These are phyloP conservation scores for Tricholoma sp. DNA, from an alignment of 768 basidiomycete genomes.

Conservation along the genomic window DNA sequence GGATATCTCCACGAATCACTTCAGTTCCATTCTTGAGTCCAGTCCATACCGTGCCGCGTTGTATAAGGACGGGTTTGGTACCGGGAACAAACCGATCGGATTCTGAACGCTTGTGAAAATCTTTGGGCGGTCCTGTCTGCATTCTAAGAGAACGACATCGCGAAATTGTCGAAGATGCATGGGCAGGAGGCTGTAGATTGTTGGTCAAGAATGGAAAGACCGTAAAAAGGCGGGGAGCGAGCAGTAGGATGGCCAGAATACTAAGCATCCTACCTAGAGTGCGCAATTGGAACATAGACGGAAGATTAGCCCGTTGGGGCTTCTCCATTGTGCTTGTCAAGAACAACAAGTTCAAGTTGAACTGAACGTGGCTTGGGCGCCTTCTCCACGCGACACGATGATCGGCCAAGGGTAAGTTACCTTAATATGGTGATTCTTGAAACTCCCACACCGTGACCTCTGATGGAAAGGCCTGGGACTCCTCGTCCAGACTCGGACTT, in stretches of 20 bases:
- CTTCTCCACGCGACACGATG: neutral
- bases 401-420: too few relatives aligned
- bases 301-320: neutral
- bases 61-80: conserved; percentile 59
- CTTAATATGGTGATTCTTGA: too few relatives aligned
- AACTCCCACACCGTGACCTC: neutral
- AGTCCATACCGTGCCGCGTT: conserved; percentile 83
- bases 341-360: neutral
- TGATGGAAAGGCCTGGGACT: too few relatives aligned
- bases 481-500: too few relatives aligned
- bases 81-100: conserved; percentile 67
- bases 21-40: conserved; percentile 64
- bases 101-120: conserved; percentile 43
- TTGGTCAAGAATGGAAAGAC: neutral
- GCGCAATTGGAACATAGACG: neutral
- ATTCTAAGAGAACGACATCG: conserved; percentile 39
- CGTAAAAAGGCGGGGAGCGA: neutral
- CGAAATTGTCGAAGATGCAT: conserved; percentile 28
- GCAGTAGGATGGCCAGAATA: conserved; percentile 3
- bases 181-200: conserved; percentile 11
- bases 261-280: conserved; percentile 1
- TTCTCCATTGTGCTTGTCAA: neutral
- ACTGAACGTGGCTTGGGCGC: conserved; percentile 1
- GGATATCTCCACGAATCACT: conserved; percentile 58
- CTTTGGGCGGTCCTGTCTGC: conserved; percentile 36